phyloP scores from a whole-genome alignment of 192 early-diverging fungal species.

The Rhizophlyctis rosea region DNA sequence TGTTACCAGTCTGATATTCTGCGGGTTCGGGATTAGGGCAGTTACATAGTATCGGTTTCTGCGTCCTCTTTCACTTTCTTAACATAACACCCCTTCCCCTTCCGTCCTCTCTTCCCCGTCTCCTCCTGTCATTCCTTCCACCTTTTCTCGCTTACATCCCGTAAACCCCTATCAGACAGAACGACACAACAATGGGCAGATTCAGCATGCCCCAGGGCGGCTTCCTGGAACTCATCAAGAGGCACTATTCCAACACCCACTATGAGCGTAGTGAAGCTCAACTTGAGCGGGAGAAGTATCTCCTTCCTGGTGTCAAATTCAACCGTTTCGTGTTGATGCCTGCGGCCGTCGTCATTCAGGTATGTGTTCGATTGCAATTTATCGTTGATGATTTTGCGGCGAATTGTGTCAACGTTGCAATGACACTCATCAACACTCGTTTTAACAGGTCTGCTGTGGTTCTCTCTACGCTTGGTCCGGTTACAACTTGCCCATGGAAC shows the following conservation, averaged over 20 bases:
- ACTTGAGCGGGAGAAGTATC: constrained; percentile 52
- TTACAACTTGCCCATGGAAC: constrained; percentile 70
- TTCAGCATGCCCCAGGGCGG: too few relatives aligned
- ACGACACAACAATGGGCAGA: too few relatives aligned
- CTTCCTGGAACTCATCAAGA: too few relatives aligned
- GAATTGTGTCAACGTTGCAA: neutral
- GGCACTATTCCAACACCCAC: constrained; percentile 42
- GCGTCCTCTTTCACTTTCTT: too few relatives aligned
- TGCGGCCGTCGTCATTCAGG: constrained; percentile 67
- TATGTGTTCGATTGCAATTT: constrained; percentile 17
- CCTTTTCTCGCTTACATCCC: too few relatives aligned
- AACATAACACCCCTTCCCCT: too few relatives aligned
- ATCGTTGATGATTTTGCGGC: neutral
- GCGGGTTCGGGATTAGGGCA: too few relatives aligned
- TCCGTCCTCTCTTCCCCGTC: too few relatives aligned
- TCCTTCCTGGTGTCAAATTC: constrained; percentile 40
- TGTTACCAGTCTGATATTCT: too few relatives aligned
- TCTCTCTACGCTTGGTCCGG: constrained; percentile 77
- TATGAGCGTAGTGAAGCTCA: constrained; percentile 57
- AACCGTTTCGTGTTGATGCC: constrained; percentile 68
- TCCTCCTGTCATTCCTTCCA: too few relatives aligned
- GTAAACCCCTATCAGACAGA: too few relatives aligned
- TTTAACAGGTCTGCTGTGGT: constrained; percentile 53
- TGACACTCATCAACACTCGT: neutral
- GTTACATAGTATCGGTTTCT: too few relatives aligned